Base-by-base conservation (phyloP, 805 yeast species). In the Dipodascopsis uninucleata region DNA sequence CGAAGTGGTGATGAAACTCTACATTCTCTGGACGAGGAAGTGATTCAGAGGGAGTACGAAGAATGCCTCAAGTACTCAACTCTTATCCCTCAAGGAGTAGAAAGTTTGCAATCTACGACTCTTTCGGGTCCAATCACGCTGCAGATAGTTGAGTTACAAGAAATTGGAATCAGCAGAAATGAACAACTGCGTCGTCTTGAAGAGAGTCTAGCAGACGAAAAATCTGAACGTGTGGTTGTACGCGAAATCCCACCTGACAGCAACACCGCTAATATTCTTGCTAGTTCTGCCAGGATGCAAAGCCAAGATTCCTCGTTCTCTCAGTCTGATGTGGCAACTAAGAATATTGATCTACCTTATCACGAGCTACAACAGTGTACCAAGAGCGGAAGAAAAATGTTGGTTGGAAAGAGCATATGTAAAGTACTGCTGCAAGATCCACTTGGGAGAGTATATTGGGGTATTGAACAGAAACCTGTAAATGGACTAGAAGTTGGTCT, bases 401-500 rank as follows among this genome's bases (percentile, higher is more conserved):
- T 43, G 23, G 36, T 49, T 8, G 53, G 51, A 9, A 49, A 49
- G 23, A 14, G 12, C n/a, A 22, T 37, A 28, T 49, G 53, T 31
- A 49, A 49, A 31, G 37, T 46, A 10, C 26, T 49, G n/a, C 34
- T 49, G n/a, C 54, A 42, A 34, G 54, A 49, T 32, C 24, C 39
- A 3, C 40, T 49, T 5, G 52, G 52, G 9, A 33, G 52, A 7
- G 10, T 20, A 14, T 46, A 22, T 25, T 49, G 47, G 48, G 54
- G 45, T 2, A 22, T 46, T n/a, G 54, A 49, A 18, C 24, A 12
- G 22, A 23, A 37, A 22, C 48, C 52, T 10, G 35, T 49, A 8
- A 31, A 35, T 17, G 23, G 22, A 7, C 26, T 49, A 28, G 41
- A 40, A 31, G 48, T 49, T n/a, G 54, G 49, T 7, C 36, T 49